Evolutionary conservation across 352 stramenopile species (phyloP).

Genomic region (Phytophthora cactorum): DNA sequence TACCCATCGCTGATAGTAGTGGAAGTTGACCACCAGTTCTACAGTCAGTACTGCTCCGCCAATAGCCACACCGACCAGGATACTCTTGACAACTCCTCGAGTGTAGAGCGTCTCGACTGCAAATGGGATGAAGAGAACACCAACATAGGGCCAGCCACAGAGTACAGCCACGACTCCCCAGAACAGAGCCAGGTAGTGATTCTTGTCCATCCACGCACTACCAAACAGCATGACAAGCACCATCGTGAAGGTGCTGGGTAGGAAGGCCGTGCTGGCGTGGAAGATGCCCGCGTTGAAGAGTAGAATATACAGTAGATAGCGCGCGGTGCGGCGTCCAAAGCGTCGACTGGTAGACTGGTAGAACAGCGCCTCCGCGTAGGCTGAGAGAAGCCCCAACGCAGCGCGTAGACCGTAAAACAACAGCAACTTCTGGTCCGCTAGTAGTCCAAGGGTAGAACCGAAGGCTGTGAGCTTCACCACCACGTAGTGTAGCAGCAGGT

Average conservation of each 20-base stretch:
- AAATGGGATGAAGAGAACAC: slow-evolving; percentile 95
- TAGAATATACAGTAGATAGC: slow-evolving; percentile 79
- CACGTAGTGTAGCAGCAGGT: slow-evolving; percentile 77
- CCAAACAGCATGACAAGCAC: slow-evolving; percentile 82
- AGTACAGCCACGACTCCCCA: slow-evolving; percentile 93
- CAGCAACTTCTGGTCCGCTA: slow-evolving; percentile 65
- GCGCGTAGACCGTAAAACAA: slow-evolving; percentile 93
- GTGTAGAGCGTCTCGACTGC: slow-evolving; percentile 79
- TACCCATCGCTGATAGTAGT: slow-evolving; percentile 74
- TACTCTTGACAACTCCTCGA: slow-evolving; percentile 55
- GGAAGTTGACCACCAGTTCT: slow-evolving; percentile 87
- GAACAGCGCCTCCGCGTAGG: slow-evolving; percentile 88
- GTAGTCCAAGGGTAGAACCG: slow-evolving; percentile 45
- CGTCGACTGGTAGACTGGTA: slow-evolving; percentile 67
- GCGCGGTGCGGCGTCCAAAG: slow-evolving; percentile 71
- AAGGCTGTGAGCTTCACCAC: slow-evolving; percentile 52
- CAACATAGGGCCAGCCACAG: slow-evolving; percentile 97
- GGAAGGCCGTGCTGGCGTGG: slow-evolving; percentile 90
- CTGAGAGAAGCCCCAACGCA: slow-evolving; percentile 75
- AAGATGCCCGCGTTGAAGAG: slow-evolving; percentile 93
- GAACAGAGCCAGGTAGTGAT: slow-evolving; percentile 78
- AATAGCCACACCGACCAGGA: slow-evolving; percentile 66
- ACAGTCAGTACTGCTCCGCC: slow-evolving; percentile 71
- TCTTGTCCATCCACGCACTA: slow-evolving; percentile 80
- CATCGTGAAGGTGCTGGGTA: slow-evolving; percentile 94